phyloP scores from a whole-genome alignment of 2,329 filamentous ascomycete species.

The Cadophora gregata region DNA sequence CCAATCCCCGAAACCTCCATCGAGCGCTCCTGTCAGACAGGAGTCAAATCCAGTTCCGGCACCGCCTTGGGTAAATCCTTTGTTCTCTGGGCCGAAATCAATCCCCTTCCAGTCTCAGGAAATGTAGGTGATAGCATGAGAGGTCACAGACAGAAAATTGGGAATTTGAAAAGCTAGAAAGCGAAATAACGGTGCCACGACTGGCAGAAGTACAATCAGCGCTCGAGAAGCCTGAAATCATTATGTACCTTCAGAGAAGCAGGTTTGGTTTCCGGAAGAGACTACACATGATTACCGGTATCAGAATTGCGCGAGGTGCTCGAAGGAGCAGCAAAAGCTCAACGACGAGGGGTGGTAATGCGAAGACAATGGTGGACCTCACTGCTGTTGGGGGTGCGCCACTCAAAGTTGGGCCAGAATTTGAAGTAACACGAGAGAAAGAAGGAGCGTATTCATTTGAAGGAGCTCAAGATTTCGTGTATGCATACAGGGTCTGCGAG shows the following conservation, averaged over 20 bases:
- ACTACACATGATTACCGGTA: constrained; percentile 3
- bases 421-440: background rate
- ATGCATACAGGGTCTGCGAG: constrained; percentile 11
- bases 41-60: background rate
- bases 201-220: background rate
- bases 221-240: background rate
- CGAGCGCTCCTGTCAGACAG: background rate
- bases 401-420: background rate
- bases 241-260: background rate
- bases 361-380: background rate
- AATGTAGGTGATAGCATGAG: background rate
- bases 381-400: background rate
- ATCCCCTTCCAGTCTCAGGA: background rate
- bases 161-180: background rate
- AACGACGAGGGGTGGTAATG: background rate
- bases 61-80: background rate
- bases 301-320: constrained; percentile 1
- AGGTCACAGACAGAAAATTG: background rate
- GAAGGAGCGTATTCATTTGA: background rate
- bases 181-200: background rate
- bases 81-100: background rate
- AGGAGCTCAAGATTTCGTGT: background rate
- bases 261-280: constrained; percentile 3
- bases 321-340: background rate
- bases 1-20: background rate